These are phyloP conservation scores for Chrysoporthe austroafricana DNA, from an alignment of 2,329 filamentous ascomycete genomes.

Conservation along the genomic window DNA sequence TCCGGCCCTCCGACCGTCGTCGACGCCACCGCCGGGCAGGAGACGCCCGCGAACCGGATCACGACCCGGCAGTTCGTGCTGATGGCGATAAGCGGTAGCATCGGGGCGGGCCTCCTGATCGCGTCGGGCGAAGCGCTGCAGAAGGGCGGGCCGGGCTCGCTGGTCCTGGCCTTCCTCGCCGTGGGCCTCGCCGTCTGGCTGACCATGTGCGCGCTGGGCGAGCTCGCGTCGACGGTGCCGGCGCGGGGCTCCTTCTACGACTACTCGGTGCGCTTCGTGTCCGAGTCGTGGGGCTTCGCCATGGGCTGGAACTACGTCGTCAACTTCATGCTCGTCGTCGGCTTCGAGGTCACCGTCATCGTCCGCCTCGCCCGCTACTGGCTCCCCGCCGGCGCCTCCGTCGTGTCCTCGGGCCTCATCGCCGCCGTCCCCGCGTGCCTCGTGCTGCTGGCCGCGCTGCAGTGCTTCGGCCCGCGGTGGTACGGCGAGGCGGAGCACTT, in stretches of 20 bases:
- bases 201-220: conserved; percentile 37
- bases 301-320: conserved; percentile 47
- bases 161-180: conserved; percentile 39
- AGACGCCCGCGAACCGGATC: conserved; percentile 30
- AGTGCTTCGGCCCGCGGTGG: conserved; percentile 45
- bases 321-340: conserved; percentile 42
- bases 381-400: conserved; percentile 23
- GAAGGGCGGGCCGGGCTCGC: conserved; percentile 37
- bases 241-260: conserved; percentile 45
- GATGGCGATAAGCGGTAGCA: conserved; percentile 42
- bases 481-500: conserved; percentile 56
- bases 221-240: conserved; percentile 40
- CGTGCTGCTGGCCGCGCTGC: conserved; percentile 48
- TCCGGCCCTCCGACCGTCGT: background rate
- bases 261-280: conserved; percentile 43
- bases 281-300: conserved; percentile 43
- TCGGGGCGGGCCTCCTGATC: conserved; percentile 43
- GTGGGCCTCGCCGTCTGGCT: conserved; percentile 40
- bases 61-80: conserved; percentile 41
- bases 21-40: background rate
- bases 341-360: conserved; percentile 44
- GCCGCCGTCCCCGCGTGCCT: conserved; percentile 35
- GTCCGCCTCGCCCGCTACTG: conserved; percentile 38
- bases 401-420: conserved; percentile 1
- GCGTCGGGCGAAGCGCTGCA: conserved; percentile 39